A percentile compares a stretch with the other conserved stretches of the same genome.
These are phyloP conservation scores for Colletotrichum tabaci DNA, from an alignment of 2,329 filamentous ascomycete genomes.

Conservation along the genomic window DNA sequence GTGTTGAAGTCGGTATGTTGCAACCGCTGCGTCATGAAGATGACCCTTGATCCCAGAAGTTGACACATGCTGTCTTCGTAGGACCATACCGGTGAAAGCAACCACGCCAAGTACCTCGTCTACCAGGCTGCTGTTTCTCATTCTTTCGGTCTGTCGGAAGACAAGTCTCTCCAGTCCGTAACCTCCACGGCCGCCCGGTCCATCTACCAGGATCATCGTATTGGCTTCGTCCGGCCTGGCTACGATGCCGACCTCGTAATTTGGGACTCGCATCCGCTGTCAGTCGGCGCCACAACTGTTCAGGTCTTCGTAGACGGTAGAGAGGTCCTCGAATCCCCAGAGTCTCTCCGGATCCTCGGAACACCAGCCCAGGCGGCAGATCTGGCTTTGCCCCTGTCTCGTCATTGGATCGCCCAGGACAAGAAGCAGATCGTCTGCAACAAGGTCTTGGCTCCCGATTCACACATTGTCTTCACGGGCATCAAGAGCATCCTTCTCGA, in stretches of 20 bases:
- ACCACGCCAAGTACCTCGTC: conserved; percentile 58
- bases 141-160: conserved; percentile 55
- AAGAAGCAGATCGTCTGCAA: not conserved
- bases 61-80: not conserved
- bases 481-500: conserved; percentile 11
- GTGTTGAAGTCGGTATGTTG: conserved; percentile 56
- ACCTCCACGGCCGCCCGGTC: conserved; percentile 61
- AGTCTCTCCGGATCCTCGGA: not conserved
- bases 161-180: conserved; percentile 58
- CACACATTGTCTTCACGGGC: not conserved
- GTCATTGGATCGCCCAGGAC: not conserved
- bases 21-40: not conserved
- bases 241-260: conserved; percentile 66
- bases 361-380: not conserved
- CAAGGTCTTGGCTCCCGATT: not conserved
- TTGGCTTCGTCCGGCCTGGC: conserved; percentile 59
- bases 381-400: not conserved
- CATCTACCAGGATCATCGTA: conserved; percentile 57
- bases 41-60: not conserved
- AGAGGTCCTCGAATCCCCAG: conserved; percentile 2
- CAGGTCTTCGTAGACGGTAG: conserved; percentile 64
- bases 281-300: conserved; percentile 59
- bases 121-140: conserved; percentile 57
- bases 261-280: conserved; percentile 63
- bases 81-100: conserved; percentile 54